Base-by-base conservation (phyloP, 2,329 filamentous ascomycete genomes). In the Dactylella cylindrospora region DNA sequence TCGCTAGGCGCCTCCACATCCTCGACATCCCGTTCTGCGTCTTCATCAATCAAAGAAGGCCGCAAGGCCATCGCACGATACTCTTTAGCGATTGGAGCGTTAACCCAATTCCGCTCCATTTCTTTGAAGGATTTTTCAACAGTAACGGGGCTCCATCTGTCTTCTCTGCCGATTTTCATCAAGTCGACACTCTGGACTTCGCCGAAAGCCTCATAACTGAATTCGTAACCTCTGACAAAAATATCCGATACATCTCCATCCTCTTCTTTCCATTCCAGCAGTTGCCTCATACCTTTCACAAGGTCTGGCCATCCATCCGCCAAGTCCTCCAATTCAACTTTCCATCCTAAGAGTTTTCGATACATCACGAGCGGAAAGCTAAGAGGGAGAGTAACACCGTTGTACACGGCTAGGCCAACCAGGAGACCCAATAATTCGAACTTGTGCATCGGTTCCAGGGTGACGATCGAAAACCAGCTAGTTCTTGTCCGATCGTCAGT, bases 401-500 rank as follows among this genome's bases (percentile, higher is more conserved):
- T 98, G 74, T 93, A 96, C 3, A 97, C 76, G 3, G 93, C 93
- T 13, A 98, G 78, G 1, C 88, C 94, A 65, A 96, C 79, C n/a
- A 97, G 75, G 8, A 96, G 74, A 1, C 93, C 93, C 25, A 96
- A 77, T 15, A 97, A 79, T 72, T 97, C 89, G 68, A 87, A 97
- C 70, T 93, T 93, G 81, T 91, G 93, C 5, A 87, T 76, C 1
- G 89, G 88, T 64, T 94, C 90, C 5, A 88, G 74, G 3, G 89
- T 88, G 4, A 84, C 83, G 0, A 91, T 88, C 40, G 85, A 82
- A 68, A 98, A 96, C 88, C 90, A 98, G 8, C 84, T 84, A 79
- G 93, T 86, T 25, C 82, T 82, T 0, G 86, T 93, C 50, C 83
- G 77, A 0, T 80, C 74, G 67, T 97, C 90, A 25, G 88, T 80